Percentiles rank a stretch among this genome's conserved stretches.
These are phyloP conservation scores for Arthrobotrys sphaeroides DNA, from an alignment of 2,329 filamentous ascomycete species.

Conservation along the genomic window DNA sequence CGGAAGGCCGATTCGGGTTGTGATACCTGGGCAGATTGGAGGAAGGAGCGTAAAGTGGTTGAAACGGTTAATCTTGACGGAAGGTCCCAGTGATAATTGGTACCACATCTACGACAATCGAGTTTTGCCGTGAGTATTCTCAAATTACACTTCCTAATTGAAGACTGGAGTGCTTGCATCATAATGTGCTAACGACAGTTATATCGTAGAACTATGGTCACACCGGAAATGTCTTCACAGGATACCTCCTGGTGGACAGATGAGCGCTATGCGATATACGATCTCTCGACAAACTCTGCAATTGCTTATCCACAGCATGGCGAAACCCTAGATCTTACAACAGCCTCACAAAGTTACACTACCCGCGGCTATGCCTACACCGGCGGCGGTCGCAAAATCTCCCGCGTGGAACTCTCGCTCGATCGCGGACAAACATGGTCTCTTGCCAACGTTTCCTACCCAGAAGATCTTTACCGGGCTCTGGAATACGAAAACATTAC, in stretches of 20 bases:
- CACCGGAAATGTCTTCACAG: slow-evolving; percentile 69
- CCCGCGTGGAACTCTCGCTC: slow-evolving; percentile 81
- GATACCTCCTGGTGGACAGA: slow-evolving; percentile 82
- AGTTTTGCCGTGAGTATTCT: slow-evolving; percentile 72
- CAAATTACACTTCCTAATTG: slow-evolving; percentile 21
- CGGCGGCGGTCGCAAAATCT: slow-evolving; percentile 84
- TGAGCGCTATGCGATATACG: slow-evolving; percentile 91
- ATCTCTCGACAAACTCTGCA: slow-evolving; percentile 86
- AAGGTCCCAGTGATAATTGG: slow-evolving; percentile 86
- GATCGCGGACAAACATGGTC: slow-evolving; percentile 84
- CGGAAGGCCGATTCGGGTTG: slow-evolving; percentile 80
- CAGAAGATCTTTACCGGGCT: slow-evolving; percentile 83
- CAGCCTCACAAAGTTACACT: slow-evolving; percentile 13
- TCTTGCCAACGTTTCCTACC: slow-evolving; percentile 79
- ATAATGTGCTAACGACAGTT: not conserved
- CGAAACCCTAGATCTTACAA: slow-evolving; percentile 66
- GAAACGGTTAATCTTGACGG: slow-evolving; percentile 79
- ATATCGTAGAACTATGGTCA: slow-evolving; percentile 73
- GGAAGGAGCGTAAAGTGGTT: slow-evolving; percentile 94
- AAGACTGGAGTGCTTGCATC: not conserved
- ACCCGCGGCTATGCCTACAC: slow-evolving; percentile 79
- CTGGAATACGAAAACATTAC: slow-evolving; percentile 67
- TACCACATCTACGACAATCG: slow-evolving; percentile 95
- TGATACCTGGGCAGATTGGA: slow-evolving; percentile 91
- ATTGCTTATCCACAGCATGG: slow-evolving; percentile 82